Conservation (phyloP, 345 rosid species). For the Hibiscus trionum region DNA sequence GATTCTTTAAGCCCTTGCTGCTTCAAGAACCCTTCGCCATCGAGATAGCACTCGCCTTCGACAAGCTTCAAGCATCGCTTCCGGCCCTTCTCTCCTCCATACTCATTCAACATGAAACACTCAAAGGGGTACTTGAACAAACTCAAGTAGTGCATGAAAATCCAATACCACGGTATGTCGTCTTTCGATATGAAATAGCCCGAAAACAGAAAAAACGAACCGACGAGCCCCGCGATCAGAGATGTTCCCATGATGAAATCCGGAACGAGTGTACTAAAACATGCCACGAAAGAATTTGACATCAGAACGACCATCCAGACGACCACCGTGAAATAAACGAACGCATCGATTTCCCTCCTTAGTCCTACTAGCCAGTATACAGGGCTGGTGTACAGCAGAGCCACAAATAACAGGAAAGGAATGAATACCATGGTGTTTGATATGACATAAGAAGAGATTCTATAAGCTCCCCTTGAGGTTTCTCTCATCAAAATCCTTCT, state of each 20-base stretch:
- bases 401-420: background rate
- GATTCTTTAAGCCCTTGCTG: background rate
- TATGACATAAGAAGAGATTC: background rate
- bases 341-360: background rate
- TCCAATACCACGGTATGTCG: background rate
- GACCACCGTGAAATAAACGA: background rate
- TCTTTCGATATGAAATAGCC: background rate
- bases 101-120: background rate
- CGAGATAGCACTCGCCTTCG: background rate
- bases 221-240: background rate
- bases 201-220: background rate
- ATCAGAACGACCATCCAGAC: background rate
- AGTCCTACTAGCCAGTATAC: background rate
- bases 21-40: background rate
- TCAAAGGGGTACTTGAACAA: background rate
- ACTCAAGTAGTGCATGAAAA: constrained; percentile 5
- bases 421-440: background rate
- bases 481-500: background rate
- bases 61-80: background rate
- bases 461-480: constrained; percentile 1
- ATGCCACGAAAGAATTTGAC: background rate
- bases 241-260: background rate
- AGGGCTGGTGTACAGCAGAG: background rate
- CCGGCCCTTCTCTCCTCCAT: background rate
- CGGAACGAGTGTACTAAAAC: background rate